A percentile compares a stretch with the other conserved stretches of the same genome.
These are phyloP conservation scores for Incumbomyces delicatus DNA, from an alignment of 2,329 filamentous ascomycete genomes.

Conservation along the genomic window DNA sequence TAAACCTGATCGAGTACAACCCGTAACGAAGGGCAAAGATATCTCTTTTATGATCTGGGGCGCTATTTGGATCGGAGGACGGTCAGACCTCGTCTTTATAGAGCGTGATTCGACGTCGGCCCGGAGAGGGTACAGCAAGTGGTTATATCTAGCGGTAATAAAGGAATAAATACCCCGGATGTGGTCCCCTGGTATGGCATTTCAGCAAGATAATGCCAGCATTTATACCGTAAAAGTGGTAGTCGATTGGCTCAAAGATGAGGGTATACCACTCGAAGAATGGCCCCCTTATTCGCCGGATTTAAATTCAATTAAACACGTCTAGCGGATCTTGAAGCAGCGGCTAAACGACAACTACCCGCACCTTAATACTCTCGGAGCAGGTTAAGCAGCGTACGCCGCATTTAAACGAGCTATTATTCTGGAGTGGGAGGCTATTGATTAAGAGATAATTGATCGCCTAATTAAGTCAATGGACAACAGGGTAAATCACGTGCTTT, in stretches of 20 bases:
- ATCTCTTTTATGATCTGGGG: constrained; percentile 18
- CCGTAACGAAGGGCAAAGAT: constrained; percentile 10
- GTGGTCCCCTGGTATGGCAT: constrained; percentile 7
- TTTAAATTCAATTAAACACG: constrained; percentile 24
- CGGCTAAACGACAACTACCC: constrained; percentile 14
- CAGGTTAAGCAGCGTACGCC: constrained; percentile 9
- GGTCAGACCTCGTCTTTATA: constrained; percentile 11
- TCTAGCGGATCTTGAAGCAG: constrained; percentile 20
- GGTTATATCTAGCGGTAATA: constrained; percentile 13
- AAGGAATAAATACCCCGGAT: constrained; percentile 9
- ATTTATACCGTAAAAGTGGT: constrained; percentile 15
- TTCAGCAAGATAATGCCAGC: constrained; percentile 20
- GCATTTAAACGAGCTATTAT: constrained; percentile 12
- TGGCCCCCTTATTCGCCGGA: constrained; percentile 21
- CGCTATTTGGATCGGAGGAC: constrained; percentile 13
- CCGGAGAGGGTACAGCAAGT: constrained; percentile 9
- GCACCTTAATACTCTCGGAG: constrained; percentile 14
- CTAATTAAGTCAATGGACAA: constrained; percentile 4
- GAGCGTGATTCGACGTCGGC: constrained; percentile 9
- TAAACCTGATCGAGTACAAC: constrained; percentile 13
- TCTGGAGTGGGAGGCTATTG: constrained; percentile 2
- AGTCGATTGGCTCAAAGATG: constrained; percentile 11
- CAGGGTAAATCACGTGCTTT: not conserved
- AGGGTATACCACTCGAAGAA: constrained; percentile 15
- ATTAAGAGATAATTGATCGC: not conserved